These are phyloP conservation scores for Nevesoporus exiguus DNA, from an alignment of 768 basidiomycete genomes.

Conservation along the genomic window DNA sequence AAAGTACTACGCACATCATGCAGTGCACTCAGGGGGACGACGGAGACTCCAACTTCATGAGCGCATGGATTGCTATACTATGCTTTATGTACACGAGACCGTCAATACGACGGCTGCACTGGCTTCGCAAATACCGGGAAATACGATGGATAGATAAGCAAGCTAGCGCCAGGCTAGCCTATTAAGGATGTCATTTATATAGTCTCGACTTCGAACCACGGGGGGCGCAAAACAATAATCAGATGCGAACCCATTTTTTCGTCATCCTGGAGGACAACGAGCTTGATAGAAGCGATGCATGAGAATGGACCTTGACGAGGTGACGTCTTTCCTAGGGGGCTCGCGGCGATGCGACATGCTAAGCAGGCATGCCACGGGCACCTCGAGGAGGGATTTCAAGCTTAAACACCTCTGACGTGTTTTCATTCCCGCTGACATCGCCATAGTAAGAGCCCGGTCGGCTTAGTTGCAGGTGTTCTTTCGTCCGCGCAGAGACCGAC, in stretches of 20 bases:
- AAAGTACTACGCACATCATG: neutral
- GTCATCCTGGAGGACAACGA: neutral
- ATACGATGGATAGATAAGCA: slow-evolving; percentile 26
- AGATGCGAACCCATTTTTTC: slow-evolving; percentile 9
- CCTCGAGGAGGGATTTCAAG: slow-evolving; percentile 3
- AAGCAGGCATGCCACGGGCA: slow-evolving; percentile 9
- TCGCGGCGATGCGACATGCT: slow-evolving; percentile 2
- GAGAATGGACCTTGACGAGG: neutral
- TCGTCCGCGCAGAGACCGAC: slow-evolving; percentile 18
- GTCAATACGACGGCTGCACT: slow-evolving; percentile 2
- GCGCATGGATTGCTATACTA: slow-evolving; percentile 6
- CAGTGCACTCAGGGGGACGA: neutral
- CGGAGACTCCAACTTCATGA: neutral
- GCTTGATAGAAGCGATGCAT: slow-evolving; percentile 3
- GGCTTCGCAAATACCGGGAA: slow-evolving; percentile 11
- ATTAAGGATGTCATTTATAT: neutral
- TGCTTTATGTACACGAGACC: slow-evolving; percentile 18
- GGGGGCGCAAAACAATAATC: slow-evolving; percentile 13
- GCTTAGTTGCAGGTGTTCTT: slow-evolving; percentile 12
- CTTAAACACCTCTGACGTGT: slow-evolving; percentile 6
- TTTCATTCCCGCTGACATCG: slow-evolving; percentile 34
- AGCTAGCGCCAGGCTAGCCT: slow-evolving; percentile 19
- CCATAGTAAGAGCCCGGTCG: slow-evolving; percentile 23
- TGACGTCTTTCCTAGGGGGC: slow-evolving; percentile 7
- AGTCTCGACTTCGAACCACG: slow-evolving; percentile 10